A percentile compares a stretch with the other conserved stretches of the same genome.
These are phyloP conservation scores for Populus hybrid DNA, from an alignment of 441 rosid genomes.

Conservation along the genomic window DNA sequence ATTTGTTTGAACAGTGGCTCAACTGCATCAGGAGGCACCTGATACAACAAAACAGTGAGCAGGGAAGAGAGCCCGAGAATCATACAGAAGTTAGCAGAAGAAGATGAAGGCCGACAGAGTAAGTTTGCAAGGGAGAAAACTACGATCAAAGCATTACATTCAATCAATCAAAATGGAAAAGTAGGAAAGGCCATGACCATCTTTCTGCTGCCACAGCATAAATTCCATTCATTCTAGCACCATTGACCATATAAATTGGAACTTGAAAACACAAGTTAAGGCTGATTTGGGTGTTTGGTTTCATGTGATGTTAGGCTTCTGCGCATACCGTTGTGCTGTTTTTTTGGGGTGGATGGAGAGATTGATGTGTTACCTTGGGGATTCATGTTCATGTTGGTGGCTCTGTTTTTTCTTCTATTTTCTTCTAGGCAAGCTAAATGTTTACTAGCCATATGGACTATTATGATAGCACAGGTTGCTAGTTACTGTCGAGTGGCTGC, in stretches of 20 bases:
- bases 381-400: not conserved
- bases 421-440: not conserved
- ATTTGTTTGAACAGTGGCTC: constrained; percentile 90
- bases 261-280: not conserved
- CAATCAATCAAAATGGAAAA: constrained; percentile 18
- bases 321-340: not conserved
- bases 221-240: not conserved
- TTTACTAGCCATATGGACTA: not conserved
- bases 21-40: constrained; percentile 98
- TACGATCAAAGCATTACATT: not conserved
- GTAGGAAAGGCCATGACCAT: constrained; percentile 77
- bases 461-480: not conserved
- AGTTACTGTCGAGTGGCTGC: not conserved
- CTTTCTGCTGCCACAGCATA: not conserved
- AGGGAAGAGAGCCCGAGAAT: not conserved
- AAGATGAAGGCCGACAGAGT: not conserved
- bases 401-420: not conserved
- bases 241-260: not conserved
- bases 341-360: not conserved
- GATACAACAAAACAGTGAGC: constrained; percentile 20
- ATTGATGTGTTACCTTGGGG: not conserved
- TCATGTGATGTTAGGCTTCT: not conserved
- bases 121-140: not conserved
- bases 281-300: not conserved
- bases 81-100: not conserved